Evolutionary conservation across 768 basidiomycete genomes (phyloP).

Genomic region (Russula griseocarnosa): DNA sequence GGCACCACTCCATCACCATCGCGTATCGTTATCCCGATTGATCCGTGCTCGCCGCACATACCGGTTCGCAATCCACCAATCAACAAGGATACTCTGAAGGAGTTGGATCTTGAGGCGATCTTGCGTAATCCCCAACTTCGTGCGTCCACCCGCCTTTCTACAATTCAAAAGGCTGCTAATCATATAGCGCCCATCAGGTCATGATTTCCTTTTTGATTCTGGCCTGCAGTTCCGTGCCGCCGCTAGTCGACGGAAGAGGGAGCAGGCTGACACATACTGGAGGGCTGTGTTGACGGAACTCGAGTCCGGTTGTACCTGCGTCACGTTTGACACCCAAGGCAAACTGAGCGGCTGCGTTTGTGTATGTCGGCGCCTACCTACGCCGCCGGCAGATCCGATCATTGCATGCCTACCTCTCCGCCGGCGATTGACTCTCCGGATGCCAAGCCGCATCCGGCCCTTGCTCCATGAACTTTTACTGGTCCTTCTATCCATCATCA

Average conservation of each 20-base stretch:
- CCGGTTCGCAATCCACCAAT: constrained; percentile 72
- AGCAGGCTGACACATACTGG: constrained; percentile 82
- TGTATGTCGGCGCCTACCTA: constrained; percentile 41
- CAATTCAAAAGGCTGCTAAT: constrained; percentile 8
- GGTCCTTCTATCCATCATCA: constrained; percentile 58
- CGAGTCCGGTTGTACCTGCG: constrained; percentile 77
- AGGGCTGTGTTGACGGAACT: constrained; percentile 73
- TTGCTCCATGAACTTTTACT: constrained; percentile 70
- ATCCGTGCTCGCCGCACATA: constrained; percentile 50
- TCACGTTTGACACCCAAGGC: constrained; percentile 63
- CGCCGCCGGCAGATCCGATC: constrained; percentile 40
- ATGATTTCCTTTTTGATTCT: constrained; percentile 86
- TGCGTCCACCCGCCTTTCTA: constrained; percentile 42
- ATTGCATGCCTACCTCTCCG: constrained; percentile 38
- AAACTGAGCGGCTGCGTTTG: constrained; percentile 46
- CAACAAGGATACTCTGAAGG: constrained; percentile 76
- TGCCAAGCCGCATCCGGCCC: constrained; percentile 65
- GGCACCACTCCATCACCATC: constrained; percentile 29
- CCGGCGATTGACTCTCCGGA: constrained; percentile 53
- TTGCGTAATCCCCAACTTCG: constrained; percentile 88
- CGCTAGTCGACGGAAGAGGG: constrained; percentile 65
- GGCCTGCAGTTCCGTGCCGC: constrained; percentile 79
- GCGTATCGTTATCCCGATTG: constrained; percentile 38
- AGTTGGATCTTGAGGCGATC: constrained; percentile 81
- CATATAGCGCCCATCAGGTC: constrained; percentile 46